These are phyloP conservation scores for Peronospora belbahrii DNA, from an alignment of 352 stramenopile species.

Conservation along the genomic window DNA sequence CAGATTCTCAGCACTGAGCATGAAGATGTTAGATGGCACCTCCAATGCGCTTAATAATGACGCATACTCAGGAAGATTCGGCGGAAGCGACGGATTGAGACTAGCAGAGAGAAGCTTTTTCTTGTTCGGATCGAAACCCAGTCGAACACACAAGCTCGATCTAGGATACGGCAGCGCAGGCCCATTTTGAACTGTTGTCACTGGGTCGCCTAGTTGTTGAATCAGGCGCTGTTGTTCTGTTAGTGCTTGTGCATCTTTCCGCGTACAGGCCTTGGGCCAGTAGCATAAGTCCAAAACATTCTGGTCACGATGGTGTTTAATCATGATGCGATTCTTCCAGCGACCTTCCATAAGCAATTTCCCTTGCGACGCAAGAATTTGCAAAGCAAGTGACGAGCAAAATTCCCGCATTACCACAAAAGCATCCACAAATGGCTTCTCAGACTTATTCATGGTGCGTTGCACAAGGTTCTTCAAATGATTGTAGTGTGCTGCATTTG, in stretches of 20 bases:
- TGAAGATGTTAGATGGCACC: slow-evolving; percentile 73
- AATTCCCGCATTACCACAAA: slow-evolving; percentile 82
- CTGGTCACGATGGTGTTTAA: slow-evolving; percentile 72
- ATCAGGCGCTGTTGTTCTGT: slow-evolving; percentile 61
- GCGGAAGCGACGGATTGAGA: slow-evolving; percentile 54
- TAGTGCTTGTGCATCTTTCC: slow-evolving; percentile 39
- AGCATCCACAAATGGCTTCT: slow-evolving; percentile 65
- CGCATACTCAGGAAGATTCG: slow-evolving; percentile 47
- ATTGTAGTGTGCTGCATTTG: slow-evolving; percentile 65
- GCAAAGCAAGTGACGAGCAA: slow-evolving; percentile 65
- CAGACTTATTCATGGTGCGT: slow-evolving; percentile 80
- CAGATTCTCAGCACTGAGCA: slow-evolving; percentile 67
- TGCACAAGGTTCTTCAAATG: slow-evolving; percentile 82
- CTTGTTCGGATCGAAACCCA: slow-evolving; percentile 52
- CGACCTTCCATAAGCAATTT: slow-evolving; percentile 72
- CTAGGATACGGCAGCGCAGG: slow-evolving; percentile 43
- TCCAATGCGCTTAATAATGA: slow-evolving; percentile 48
- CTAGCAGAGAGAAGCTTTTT: slow-evolving; percentile 54
- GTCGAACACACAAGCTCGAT: slow-evolving; percentile 59
- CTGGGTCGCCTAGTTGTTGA: slow-evolving; percentile 44
- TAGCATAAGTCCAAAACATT: slow-evolving; percentile 80
- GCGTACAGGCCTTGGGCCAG: slow-evolving; percentile 64
- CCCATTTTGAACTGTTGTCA: slow-evolving; percentile 12
- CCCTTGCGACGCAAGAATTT: slow-evolving; percentile 67
- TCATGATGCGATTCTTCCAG: slow-evolving; percentile 72